Percentiles rank a stretch among this genome's conserved stretches.
Evolutionary conservation across 179 eudicot species (phyloP).

Genomic region (Silene coronaria): DNA sequence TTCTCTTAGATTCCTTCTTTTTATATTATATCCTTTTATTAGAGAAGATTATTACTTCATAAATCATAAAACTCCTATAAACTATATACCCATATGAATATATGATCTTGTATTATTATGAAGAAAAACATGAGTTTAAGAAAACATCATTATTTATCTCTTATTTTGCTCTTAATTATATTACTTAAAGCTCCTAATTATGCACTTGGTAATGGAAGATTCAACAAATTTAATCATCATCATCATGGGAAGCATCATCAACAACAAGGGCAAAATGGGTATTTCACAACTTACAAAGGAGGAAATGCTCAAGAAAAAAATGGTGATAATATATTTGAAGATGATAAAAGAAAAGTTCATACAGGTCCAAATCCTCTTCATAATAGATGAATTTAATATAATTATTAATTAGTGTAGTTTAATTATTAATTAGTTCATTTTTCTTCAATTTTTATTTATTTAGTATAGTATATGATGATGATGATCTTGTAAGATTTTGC

Average conservation of each 20-base stretch:
- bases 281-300: conserved; percentile 8
- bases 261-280: conserved; percentile 19
- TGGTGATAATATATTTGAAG: conserved; percentile 46
- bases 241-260: conserved; percentile 11
- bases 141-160: conserved; percentile 26
- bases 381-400: conserved; percentile 53
- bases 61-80: neutral
- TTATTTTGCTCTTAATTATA: conserved; percentile 31
- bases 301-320: conserved; percentile 10
- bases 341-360: conserved; percentile 66
- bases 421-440: neutral
- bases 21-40: neutral
- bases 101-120: neutral
- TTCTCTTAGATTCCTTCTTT: neutral
- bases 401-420: conserved; percentile 38
- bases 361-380: conserved; percentile 94
- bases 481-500: conserved; percentile 17
- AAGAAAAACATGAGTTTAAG: conserved; percentile 25
- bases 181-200: conserved; percentile 34
- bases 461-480: conserved; percentile 14
- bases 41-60: neutral
- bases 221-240: conserved; percentile 29
- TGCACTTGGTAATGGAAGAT: conserved; percentile 42
- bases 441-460: no score
- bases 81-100: no score